Evolutionary conservation across 1,139 yeast genomes (phyloP).

Genomic region (Diutina mesorugosa): DNA sequence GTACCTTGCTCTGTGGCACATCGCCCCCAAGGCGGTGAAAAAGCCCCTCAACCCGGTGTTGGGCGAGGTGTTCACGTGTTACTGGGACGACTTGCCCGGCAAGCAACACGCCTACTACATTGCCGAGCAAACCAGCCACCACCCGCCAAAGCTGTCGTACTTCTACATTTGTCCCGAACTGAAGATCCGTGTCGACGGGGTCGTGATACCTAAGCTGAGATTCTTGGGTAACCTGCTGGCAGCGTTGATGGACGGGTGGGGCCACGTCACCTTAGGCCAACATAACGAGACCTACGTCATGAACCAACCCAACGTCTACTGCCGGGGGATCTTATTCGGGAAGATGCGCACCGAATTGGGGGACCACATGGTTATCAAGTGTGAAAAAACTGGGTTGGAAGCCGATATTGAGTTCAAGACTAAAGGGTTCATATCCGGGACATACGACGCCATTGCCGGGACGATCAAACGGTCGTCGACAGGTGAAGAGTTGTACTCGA

Average conservation of each 20-base stretch:
- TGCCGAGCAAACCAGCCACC: slow-evolving; percentile 93
- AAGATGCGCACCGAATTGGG: slow-evolving; percentile 83
- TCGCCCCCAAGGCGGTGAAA: slow-evolving; percentile 95
- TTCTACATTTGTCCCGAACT: slow-evolving; percentile 77
- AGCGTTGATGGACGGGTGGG: slow-evolving; percentile 90
- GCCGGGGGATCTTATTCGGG: slow-evolving; percentile 89
- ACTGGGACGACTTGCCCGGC: slow-evolving; percentile 76
- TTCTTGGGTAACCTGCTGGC: slow-evolving; percentile 95
- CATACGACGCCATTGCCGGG: slow-evolving; percentile 85
- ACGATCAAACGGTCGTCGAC: slow-evolving; percentile 38
- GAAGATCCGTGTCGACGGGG: slow-evolving; percentile 79
- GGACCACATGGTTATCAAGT: slow-evolving; percentile 70
- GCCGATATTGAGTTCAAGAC: slow-evolving; percentile 91
- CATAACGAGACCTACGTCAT: slow-evolving; percentile 47
- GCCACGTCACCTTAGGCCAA: slow-evolving; percentile 58
- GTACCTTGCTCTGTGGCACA: slow-evolving; percentile 95
- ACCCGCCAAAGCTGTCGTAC: slow-evolving; percentile 95
- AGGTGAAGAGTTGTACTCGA: slow-evolving; percentile 46
- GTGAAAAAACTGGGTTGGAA: slow-evolving; percentile 43
- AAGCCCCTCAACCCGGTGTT: slow-evolving; percentile 91
- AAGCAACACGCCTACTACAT: slow-evolving; percentile 60
- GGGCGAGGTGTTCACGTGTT: slow-evolving; percentile 83
- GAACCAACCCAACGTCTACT: slow-evolving; percentile 91
- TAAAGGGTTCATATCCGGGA: slow-evolving; percentile 86
- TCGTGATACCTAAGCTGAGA: slow-evolving; percentile 72